Evolutionary conservation across 306 rosid genomes (phyloP).

Genomic region (Cicer judaicum): DNA sequence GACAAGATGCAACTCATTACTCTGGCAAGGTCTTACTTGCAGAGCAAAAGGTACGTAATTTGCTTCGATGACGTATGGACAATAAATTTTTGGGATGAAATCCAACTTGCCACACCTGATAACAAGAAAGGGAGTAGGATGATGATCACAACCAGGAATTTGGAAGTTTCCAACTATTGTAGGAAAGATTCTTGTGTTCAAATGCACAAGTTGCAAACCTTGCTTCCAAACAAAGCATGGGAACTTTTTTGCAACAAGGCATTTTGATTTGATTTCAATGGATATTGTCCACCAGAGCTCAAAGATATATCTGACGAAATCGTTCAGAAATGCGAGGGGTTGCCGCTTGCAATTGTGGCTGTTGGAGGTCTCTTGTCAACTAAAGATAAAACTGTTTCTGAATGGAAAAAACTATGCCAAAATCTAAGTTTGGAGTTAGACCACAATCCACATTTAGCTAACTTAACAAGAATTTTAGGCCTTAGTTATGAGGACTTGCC

Average conservation of each 20-base stretch:
- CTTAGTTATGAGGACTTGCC: slow-evolving; percentile 42
- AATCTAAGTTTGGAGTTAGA: slow-evolving; percentile 2
- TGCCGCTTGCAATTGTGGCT: neutral
- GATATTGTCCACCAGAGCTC: neutral
- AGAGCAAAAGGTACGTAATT: neutral
- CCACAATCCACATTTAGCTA: neutral
- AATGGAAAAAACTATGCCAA: slow-evolving; percentile 9
- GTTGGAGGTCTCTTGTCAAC: slow-evolving; percentile 9
- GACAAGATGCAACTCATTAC: neutral
- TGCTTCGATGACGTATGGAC: slow-evolving; percentile 32
- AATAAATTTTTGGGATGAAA: neutral
- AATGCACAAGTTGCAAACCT: neutral
- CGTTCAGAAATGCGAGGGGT: neutral
- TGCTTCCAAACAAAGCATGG: slow-evolving; percentile 21
- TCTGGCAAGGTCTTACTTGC: neutral
- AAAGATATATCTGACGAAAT: neutral
- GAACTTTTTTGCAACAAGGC: slow-evolving; percentile 4
- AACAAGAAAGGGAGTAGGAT: slow-evolving; percentile 9
- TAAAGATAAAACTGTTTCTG: slow-evolving; percentile 7
- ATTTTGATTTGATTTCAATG: neutral
- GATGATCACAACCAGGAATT: slow-evolving; percentile 18
- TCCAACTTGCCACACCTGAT: neutral
- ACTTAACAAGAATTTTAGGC: slow-evolving; percentile 13
- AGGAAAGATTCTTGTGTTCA: slow-evolving; percentile 21
- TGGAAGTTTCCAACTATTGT: slow-evolving; percentile 18